Evolutionary conservation across 2,329 filamentous ascomycete genomes (phyloP).

Genomic region (Knoxdaviesia proteae): DNA sequence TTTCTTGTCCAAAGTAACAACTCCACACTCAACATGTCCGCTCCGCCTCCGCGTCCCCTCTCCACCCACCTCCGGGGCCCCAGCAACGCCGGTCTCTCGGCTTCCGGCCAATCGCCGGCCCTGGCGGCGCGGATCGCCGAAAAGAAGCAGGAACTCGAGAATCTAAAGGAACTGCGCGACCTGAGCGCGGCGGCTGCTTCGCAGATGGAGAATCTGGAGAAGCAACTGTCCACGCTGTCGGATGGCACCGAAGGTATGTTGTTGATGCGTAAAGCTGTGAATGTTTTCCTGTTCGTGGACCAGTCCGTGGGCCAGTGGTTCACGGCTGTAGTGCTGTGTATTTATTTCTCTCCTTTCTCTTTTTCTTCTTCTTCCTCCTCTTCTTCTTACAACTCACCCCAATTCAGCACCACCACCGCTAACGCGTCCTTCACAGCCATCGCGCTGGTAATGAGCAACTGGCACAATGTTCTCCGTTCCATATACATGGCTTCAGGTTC

Average conservation of each 20-base stretch:
- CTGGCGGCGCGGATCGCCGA: slow-evolving; percentile 61
- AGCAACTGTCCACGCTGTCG: slow-evolving; percentile 56
- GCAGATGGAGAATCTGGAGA: slow-evolving; percentile 66
- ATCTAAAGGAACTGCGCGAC: slow-evolving; percentile 55
- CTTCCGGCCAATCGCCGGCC: slow-evolving; percentile 43
- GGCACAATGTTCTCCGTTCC: slow-evolving; percentile 68
- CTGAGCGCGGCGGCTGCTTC: slow-evolving; percentile 58
- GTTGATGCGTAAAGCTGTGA: not conserved
- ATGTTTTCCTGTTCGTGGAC: too few relatives aligned
- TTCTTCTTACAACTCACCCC: not conserved
- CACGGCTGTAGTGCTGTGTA: slow-evolving; percentile 3
- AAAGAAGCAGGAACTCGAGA: slow-evolving; percentile 68
- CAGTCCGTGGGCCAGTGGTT: not conserved
- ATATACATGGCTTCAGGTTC: slow-evolving; percentile 74
- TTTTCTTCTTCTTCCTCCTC: not conserved
- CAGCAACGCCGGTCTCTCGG: slow-evolving; percentile 23
- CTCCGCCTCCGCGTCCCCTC: slow-evolving; percentile 28
- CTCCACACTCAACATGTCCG: slow-evolving; percentile 23
- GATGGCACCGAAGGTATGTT: slow-evolving; percentile 57
- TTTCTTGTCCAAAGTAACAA: too few relatives aligned
- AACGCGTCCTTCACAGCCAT: slow-evolving; percentile 34
- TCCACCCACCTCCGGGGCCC: slow-evolving; percentile 48
- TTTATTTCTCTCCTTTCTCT: not conserved
- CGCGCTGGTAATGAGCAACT: slow-evolving; percentile 67
- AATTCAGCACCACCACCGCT: not conserved